Base-by-base conservation (phyloP, 371 early-diverging fungal species). In the Syncephalis fuscata region DNA sequence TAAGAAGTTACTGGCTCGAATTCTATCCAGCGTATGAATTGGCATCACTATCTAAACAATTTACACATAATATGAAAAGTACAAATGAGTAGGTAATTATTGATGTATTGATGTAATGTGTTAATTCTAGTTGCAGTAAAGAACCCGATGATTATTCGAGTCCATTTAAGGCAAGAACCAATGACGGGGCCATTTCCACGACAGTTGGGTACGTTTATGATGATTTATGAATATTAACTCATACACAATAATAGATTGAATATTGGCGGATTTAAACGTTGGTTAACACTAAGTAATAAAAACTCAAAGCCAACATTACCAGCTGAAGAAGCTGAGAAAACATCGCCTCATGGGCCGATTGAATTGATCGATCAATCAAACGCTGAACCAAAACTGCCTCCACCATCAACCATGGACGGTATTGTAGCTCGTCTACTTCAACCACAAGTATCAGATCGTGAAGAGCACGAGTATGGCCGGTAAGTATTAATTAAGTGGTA, bases 1-100 rank as follows among this genome's bases (percentile, higher is more conserved):
- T 46, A 57, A 62, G 57, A 51, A 74, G 71, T 14, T 82, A 82
- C 48, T 86, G 84, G 84, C 66, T 68, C 1, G 88, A 87, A 51
- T 83, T 83, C 54, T 87, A 87, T 58, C 65, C 72, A 11, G 85
- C 85, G 11, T 63, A 69, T 21, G 59, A 71, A 36, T 73, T 80
- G 44, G 87, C 90, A 0, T 73, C 81, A 0, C 70, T 92, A 20
- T 76, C 76, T 27, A 54, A 63, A 11, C 54, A 88, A 15, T 90
- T 89, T 63, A 79, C 85, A 0, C 80, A 67, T 50, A 83, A 78
- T 47, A 88, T 94, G 76, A 88, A 85, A 55, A 81, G 82, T 26
- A 87, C 92, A 1, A 61, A 68, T 3, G 70, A 76, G 55, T 70
- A 74, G 49, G 57, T 72, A 47, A 64, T 70, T 25, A 50, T 59